Evolutionary conservation across 768 basidiomycete genomes (phyloP), one percentile per base, ranked within the genome.

Genomic region (Roridomyces roridus): DNA sequence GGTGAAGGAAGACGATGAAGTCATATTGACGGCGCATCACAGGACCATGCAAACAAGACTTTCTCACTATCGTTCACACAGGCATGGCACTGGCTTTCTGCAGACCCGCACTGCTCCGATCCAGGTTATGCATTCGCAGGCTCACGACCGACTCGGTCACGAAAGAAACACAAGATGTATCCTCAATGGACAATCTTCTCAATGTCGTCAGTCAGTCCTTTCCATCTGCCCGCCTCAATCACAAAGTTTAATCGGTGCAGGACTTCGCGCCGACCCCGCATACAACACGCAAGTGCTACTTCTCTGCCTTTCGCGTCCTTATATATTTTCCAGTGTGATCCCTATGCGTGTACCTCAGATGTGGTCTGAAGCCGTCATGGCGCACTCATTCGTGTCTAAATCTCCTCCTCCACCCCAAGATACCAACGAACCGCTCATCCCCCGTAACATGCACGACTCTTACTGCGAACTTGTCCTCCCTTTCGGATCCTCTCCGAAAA

Each of bases 381-480:
- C 57, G 18, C 55, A 62, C 29, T 29, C 60, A 23, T 46, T 34
- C 20, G 56, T 47, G 23, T 26, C 59, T 20, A 44, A 64, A 35
- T 56, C 64, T 18, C 29, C 60, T 18, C 46, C 55, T 12, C 41
- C 43, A 41, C 45, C 31, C 23, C 64, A 46, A 52, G n/a, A 35
- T 2, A 49, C 35, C 41, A 70, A 62, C 39, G 66, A 69, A 9
- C 67, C 69, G 6, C 74, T 77, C 1, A 65, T 72, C 12, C 80
- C 83, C 7, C 77, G 87, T 8, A 70, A 77, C 46, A 91, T 90
- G 89, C 76, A 85, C 46, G 87, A 90, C 64, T 89, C 88, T 0
- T 90, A 91, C 65, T 79, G 85, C 34, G 86, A 90, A 66, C 68
- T 88, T 6, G 62, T 80, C 8, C 79, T 91, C 18, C 86, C 87